Base-by-base conservation (phyloP, 495 filamentous ascomycete species). In the Penicillium atrosanguineum region DNA sequence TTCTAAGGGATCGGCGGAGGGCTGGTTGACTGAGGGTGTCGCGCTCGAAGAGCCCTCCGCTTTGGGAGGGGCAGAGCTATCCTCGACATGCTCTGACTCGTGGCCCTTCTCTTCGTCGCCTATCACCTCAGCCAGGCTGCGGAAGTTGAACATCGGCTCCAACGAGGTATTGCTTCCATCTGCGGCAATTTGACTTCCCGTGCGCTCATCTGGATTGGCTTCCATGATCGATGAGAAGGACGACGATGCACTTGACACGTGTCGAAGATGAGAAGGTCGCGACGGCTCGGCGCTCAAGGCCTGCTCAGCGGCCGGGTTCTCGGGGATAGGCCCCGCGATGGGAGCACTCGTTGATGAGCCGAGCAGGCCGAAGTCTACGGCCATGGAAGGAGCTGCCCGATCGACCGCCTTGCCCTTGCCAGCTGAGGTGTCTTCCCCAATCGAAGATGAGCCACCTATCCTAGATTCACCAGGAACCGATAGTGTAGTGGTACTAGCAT, bases 81-180 rank as follows among this genome's bases (percentile, higher is more conserved):
- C 60, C 53, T 78, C 75, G 39, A 72, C 65, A 60, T 82, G 70
- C 49, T 81, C 79, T 26, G 75, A 67, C 48, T 68, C 70, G 5
- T 66, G 63, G 20, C 62, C 60, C 47, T 76, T 77, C n/a, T 86
- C 82, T 48, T 87, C 85, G 29, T 83, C 74, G 4, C 86, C 89
- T 48, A 96, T 91, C 62, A 96, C 87, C 53, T 87, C 89, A 4
- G 89, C 89, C 23, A 97, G 74, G 58, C 90, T 96, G 48, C 88
- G 77, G 61, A 97, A 96, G 68, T 95, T 96, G 73, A 95, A 92
- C 83, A 95, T 83, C 2, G 89, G 83, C 60, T 96, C 92, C 0
- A 75, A 68, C 43, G 82, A 79, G 1, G 79, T 71, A 55, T 76
- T 81, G 21, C 75, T 80, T 7, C 79, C 80, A 47, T 75, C 71